A percentile compares a stretch with the other conserved stretches of the same genome.
These are phyloP conservation scores for Trametes pubescens DNA, from an alignment of 1,284 basidiomycete genomes.

Conservation along the genomic window DNA sequence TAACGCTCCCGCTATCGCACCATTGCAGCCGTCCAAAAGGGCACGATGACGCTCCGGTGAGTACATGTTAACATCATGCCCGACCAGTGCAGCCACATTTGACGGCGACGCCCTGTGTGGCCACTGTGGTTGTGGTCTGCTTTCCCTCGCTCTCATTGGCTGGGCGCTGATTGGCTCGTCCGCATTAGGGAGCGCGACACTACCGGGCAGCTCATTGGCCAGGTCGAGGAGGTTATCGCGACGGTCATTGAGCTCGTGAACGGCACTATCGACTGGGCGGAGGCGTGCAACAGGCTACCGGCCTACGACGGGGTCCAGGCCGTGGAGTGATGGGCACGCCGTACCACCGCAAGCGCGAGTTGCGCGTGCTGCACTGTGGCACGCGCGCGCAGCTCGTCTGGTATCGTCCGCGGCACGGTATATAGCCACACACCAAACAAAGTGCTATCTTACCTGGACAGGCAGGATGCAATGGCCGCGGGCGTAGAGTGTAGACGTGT, in stretches of 20 bases:
- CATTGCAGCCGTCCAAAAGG: conserved; percentile 77
- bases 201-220: conserved; percentile 92
- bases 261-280: conserved; percentile 80
- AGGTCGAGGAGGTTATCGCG: conserved; percentile 89
- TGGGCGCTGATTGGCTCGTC: conserved; percentile 23
- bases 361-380: neutral
- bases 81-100: neutral
- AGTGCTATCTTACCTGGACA: neutral
- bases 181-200: conserved; percentile 88
- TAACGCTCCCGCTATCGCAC: conserved; percentile 27
- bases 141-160: conserved; percentile 17
- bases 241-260: conserved; percentile 82
- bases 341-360: neutral
- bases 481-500: neutral
- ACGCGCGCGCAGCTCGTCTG: neutral
- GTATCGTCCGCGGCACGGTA: neutral
- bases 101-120: conserved; percentile 3
- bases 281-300: conserved; percentile 77
- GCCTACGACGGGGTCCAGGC: conserved; percentile 94
- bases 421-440: conserved; percentile 4
- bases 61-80: conserved; percentile 36
- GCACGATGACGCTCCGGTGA: conserved; percentile 89
- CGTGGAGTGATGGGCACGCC: conserved; percentile 55
- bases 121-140: conserved; percentile 5
- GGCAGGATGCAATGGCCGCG: neutral